phyloP scores from a whole-genome alignment of 257 asterid genomes.

The Agastache rugosa region DNA sequence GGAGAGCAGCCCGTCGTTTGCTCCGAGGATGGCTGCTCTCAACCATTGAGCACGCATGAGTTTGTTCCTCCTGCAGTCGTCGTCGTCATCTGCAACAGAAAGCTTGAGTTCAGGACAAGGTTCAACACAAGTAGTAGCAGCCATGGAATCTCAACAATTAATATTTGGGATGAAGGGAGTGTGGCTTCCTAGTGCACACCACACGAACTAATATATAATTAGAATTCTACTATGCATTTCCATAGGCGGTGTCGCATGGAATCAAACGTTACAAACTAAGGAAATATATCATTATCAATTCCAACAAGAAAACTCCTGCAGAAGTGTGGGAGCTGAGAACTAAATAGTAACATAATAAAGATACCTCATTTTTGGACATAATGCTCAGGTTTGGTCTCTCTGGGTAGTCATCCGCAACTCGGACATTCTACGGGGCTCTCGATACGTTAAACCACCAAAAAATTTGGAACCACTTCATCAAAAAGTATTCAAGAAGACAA shows the following conservation, averaged over 20 bases:
- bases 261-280: constrained; percentile 39
- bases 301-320: background rate
- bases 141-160: constrained; percentile 32
- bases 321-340: background rate
- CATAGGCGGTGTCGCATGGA: constrained; percentile 44
- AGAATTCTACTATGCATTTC: background rate
- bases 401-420: background rate
- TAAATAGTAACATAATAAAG: constrained; percentile 9
- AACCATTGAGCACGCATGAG: constrained; percentile 65
- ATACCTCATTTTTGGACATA: constrained; percentile 21
- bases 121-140: constrained; percentile 31
- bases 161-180: constrained; percentile 39
- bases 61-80: constrained; percentile 24
- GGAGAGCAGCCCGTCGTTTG: constrained; percentile 68
- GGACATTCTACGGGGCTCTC: constrained; percentile 1
- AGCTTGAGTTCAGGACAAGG: constrained; percentile 39
- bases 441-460: constrained; percentile 19
- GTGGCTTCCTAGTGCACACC: constrained; percentile 52
- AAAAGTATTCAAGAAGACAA: constrained; percentile 14
- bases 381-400: background rate
- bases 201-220: constrained; percentile 37
- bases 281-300: background rate
- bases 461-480: constrained; percentile 8
- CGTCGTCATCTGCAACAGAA: constrained; percentile 17
- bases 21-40: constrained; percentile 78